These are phyloP conservation scores for Geotrichum ghanense DNA, from an alignment of 805 yeast genomes.

Conservation along the genomic window DNA sequence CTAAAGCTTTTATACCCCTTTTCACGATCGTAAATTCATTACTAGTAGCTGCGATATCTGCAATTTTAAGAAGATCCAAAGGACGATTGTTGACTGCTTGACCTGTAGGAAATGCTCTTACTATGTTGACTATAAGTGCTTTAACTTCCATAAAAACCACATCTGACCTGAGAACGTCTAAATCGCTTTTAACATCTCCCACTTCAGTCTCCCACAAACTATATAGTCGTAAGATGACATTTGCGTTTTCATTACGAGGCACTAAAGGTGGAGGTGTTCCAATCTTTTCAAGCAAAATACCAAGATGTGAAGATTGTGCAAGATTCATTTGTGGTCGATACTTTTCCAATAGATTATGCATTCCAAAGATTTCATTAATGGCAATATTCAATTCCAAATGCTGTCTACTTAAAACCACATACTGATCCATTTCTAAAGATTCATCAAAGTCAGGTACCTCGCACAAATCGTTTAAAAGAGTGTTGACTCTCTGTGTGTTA, in stretches of 20 bases:
- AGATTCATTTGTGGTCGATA: constrained; percentile 13
- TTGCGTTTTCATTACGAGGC: constrained; percentile 20
- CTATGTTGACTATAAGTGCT: constrained; percentile 24
- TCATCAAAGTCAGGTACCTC: constrained; percentile 31
- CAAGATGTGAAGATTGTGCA: constrained; percentile 14
- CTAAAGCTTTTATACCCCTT: constrained; percentile 24
- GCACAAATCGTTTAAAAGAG: constrained; percentile 26
- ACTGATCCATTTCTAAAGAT: constrained; percentile 29
- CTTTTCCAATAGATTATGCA: constrained; percentile 26
- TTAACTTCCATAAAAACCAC: constrained; percentile 26
- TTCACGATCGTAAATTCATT: constrained; percentile 20
- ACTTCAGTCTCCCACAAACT: constrained; percentile 25
- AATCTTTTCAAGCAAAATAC: constrained; percentile 19
- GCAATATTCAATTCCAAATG: constrained; percentile 24
- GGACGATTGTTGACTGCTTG: constrained; percentile 18
- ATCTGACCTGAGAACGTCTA: constrained; percentile 20
- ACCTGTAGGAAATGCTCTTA: constrained; percentile 25
- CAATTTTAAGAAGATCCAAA: constrained; percentile 21
- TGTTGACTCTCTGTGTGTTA: constrained; percentile 21
- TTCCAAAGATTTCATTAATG: constrained; percentile 25
- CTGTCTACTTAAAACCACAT: constrained; percentile 25
- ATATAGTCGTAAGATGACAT: constrained; percentile 22
- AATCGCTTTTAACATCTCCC: constrained; percentile 16
- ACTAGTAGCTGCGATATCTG: constrained; percentile 22
- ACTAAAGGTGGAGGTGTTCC: constrained; percentile 23